Conservation (phyloP, 495 filamentous ascomycete species). For the Xylona heveae region DNA sequence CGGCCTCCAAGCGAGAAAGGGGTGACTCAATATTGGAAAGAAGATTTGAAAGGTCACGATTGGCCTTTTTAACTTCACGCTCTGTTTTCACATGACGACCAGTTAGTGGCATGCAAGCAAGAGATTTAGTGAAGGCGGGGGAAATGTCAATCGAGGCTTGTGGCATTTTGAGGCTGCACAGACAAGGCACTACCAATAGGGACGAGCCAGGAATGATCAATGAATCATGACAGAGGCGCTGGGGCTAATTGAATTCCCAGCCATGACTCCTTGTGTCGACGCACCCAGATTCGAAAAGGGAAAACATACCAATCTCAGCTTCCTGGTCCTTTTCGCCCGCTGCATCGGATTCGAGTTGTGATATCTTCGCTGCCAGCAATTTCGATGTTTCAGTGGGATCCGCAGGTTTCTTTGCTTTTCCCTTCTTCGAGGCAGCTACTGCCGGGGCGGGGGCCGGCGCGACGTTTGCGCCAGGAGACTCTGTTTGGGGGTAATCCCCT, state of each 20-base stretch:
- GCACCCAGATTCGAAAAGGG: too few relatives aligned
- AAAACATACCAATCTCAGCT: constrained; percentile 89
- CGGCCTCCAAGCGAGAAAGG: constrained; percentile 54
- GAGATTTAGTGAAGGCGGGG: not conserved
- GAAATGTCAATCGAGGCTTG: constrained; percentile 1
- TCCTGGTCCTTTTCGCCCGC: constrained; percentile 91
- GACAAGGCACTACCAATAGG: too few relatives aligned
- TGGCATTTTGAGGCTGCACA: too few relatives aligned
- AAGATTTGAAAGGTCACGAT: constrained; percentile 64
- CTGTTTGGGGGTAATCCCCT: constrained; percentile 2
- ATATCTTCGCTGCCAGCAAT: constrained; percentile 78
- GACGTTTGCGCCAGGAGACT: constrained; percentile 9
- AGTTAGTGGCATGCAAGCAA: too few relatives aligned
- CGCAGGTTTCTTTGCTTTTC: constrained; percentile 24
- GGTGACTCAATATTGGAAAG: constrained; percentile 60
- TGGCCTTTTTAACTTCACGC: constrained; percentile 80
- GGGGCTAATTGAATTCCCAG: too few relatives aligned
- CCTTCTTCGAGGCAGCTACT: constrained; percentile 30
- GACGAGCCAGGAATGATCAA: too few relatives aligned
- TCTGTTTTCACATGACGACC: constrained; percentile 23
- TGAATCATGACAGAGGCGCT: too few relatives aligned
- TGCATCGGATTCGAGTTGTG: constrained; percentile 80
- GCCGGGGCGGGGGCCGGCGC: constrained; percentile 17
- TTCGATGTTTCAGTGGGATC: constrained; percentile 78
- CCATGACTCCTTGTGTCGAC: too few relatives aligned